Evolutionary conservation across 768 basidiomycete species (phyloP), one percentile per base, ranked within the genome.

Genomic region (Pleurotus platypus): DNA sequence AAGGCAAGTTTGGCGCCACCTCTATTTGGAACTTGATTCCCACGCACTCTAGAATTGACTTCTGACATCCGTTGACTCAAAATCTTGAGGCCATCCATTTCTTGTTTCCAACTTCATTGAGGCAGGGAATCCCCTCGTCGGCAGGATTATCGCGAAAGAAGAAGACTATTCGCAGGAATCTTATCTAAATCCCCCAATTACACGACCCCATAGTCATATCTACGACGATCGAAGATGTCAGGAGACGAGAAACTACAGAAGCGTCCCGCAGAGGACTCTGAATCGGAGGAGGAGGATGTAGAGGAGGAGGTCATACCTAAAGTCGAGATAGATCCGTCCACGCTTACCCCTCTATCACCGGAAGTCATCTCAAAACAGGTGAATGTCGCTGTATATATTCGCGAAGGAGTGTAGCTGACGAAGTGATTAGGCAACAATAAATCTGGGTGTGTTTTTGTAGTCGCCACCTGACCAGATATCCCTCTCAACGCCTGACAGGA

Each of bases 331-430:
- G 94, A 96, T 77, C 74, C 81, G 13, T 79, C 89, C 39, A 90
- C 83, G 67, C 78, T 97, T 66, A 92, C 92, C 15, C 91, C 94
- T 56, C 79, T 97, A 48, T 92, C 90, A 13, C 92, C 92, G 30
- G 85, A 93, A 67, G 91, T 94, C 63, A 93, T 93, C 67, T 90
- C 90, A 61, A 93, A 92, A 80, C 91, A 93, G 77, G 92, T 91
- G 63, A 65, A 86, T 65, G 8, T 35, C 30, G 7, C 2, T 11
- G 30, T 35, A 9, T 35, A 35, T 11, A 35, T 35, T 35, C 11
- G 30, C 3, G 30, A 35, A 9, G 30, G 8, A 35, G 11, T 35
- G 11, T 9, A 35, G 30, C 30, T 35, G 30, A 35, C 30, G 30
- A 35, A 11, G 30, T 35, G 30, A 24, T 49, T 70, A 97, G 90